Conservation (phyloP, 768 basidiomycete genomes). For the Glaciozyma antarctica region DNA sequence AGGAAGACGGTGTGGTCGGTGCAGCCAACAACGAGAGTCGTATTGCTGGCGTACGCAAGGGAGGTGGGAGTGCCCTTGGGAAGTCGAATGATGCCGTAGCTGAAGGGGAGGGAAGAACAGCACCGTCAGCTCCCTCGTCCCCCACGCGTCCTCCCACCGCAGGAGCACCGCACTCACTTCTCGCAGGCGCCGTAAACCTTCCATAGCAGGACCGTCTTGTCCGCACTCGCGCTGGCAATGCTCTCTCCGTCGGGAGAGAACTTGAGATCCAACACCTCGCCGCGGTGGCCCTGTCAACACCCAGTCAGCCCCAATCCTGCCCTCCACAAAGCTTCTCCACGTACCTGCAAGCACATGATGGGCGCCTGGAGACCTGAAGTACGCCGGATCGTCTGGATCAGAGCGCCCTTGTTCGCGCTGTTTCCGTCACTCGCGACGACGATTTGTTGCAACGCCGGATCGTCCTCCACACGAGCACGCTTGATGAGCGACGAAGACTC, state of each 20-base stretch:
- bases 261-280: conserved; percentile 80
- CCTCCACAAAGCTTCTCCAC: no score
- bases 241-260: conserved; percentile 92
- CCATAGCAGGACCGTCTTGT: conserved; percentile 69
- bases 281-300: conserved; percentile 42
- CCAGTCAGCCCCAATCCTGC: conserved; percentile 38
- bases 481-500: conserved; percentile 29
- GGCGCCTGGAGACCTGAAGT: conserved; percentile 92
- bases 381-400: conserved; percentile 57
- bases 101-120: conserved; percentile 65
- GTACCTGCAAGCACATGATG: conserved; percentile 82
- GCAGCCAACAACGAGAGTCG: conserved; percentile 62
- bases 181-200: conserved; percentile 32
- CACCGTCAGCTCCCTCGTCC: not conserved
- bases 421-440: conserved; percentile 40
- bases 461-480: conserved; percentile 33
- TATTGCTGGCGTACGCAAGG: conserved; percentile 51
- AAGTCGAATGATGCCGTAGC: conserved; percentile 75
- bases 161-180: conserved; percentile 16
- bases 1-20: conserved; percentile 77
- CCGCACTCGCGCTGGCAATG: conserved; percentile 82
- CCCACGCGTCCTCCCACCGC: not conserved
- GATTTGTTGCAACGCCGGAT: conserved; percentile 36
- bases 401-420: conserved; percentile 37
- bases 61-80: conserved; percentile 86